A percentile compares a stretch with the other conserved stretches of the same genome.
These are phyloP conservation scores for Gaeumannomyces sp. DNA, from an alignment of 2,329 filamentous ascomycete genomes.

Conservation along the genomic window DNA sequence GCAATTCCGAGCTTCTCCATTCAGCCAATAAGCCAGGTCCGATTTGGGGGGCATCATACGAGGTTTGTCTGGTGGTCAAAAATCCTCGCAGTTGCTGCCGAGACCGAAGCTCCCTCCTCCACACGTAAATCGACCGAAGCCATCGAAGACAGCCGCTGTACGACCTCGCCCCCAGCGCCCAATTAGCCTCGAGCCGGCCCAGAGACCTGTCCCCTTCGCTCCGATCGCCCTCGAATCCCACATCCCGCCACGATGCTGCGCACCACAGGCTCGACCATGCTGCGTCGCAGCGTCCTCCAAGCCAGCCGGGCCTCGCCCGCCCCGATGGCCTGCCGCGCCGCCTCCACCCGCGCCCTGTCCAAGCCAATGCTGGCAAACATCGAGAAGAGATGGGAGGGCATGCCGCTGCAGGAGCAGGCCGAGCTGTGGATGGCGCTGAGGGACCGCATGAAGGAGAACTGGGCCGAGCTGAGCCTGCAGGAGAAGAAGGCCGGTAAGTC, in stretches of 20 bases:
- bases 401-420: constrained; percentile 98
- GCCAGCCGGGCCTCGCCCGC: constrained; percentile 31
- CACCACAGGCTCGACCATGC: constrained; percentile 44
- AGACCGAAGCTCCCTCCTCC: neutral
- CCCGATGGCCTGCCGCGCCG: constrained; percentile 41
- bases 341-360: constrained; percentile 85
- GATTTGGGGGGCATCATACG: constrained; percentile 11
- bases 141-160: neutral
- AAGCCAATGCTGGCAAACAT: constrained; percentile 97
- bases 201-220: constrained; percentile 15
- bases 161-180: constrained; percentile 5
- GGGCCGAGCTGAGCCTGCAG: constrained; percentile 88
- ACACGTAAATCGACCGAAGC: neutral
- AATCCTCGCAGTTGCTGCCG: constrained; percentile 8
- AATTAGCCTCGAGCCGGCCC: constrained; percentile 22
- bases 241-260: constrained; percentile 42
- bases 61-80: constrained; percentile 6
- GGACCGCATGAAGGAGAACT: constrained; percentile 98
- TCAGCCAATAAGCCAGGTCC: constrained; percentile 6
- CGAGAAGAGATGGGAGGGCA: constrained; percentile 97
- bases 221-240: constrained; percentile 8
- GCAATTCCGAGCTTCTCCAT: constrained; percentile 8
- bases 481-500: constrained; percentile 99
- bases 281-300: constrained; percentile 40
- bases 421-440: constrained; percentile 98